Base-by-base conservation (phyloP, 2,329 filamentous ascomycete genomes). In the Tricladium varicosporioides region DNA sequence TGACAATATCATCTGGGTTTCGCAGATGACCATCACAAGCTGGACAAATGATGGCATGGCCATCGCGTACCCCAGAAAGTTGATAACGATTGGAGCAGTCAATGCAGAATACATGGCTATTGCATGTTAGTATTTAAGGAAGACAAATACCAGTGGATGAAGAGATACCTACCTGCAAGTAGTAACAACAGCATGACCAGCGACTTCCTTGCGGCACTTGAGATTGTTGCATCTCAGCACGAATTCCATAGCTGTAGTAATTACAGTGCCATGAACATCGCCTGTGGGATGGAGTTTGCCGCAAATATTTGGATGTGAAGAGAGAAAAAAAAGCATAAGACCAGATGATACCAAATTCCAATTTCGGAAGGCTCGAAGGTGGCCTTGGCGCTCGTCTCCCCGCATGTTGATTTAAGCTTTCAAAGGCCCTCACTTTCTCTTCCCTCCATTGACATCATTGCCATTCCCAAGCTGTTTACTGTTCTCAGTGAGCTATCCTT, bases 41-140 rank as follows among this genome's bases (percentile, higher is more conserved):
- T 53, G 91, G 92, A 69, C 92, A 97, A 1, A 74, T 67, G 50
- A 70, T 74, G 44, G 81, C 78, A 57, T 80, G 74, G 31, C 78
- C 77, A 45, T 78, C 76, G 2, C 76, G 76, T 19, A 81, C 76
- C 14, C 74, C 76, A 1, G 65, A 64, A n/a, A 95, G 76, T 1
- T 86, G 85, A 13, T 85, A 77, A 3, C 72, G 76, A 36, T 86
- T 80, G 22, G 89, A 87, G 67, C 93, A 97, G 15, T 83, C 76
- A 1, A 85, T 73, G 69, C 93, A 97, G 74, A 96, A 95, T 44
- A 95, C 87, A 72, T 97, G 93, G 60, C 92, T 92, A 42, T 16
- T 13, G 19, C 46, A 60, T 27, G 22, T 27, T 27, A 27, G 22
- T 27, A 27, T 27, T 7, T 7, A 57, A 27, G 53, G 66, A 27